Evolutionary conservation across 1,284 basidiomycete species (phyloP).

Genomic region (Amylostereum areolatum): DNA sequence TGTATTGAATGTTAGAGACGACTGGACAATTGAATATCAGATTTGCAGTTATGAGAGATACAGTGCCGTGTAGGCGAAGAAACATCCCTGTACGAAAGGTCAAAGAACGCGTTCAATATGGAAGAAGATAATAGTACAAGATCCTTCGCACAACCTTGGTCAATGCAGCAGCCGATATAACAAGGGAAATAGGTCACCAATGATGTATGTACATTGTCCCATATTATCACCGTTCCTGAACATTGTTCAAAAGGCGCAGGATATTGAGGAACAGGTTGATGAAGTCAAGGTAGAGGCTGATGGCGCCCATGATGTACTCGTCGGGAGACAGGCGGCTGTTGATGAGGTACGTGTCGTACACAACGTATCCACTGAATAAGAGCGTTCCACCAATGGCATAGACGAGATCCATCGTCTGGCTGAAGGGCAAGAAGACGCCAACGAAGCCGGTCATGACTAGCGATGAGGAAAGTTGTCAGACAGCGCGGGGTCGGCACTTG

Average conservation of each 20-base stretch:
- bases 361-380: constrained; percentile 79
- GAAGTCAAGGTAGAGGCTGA: constrained; percentile 85
- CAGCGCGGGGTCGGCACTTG: constrained; percentile 2
- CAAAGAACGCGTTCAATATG: too few relatives aligned
- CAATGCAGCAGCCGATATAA: too few relatives aligned
- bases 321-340: constrained; percentile 78
- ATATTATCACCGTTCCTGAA: constrained; percentile 31
- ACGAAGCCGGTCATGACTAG: constrained; percentile 73
- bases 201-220: not conserved
- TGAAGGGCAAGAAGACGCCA: constrained; percentile 77
- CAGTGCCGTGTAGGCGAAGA: too few relatives aligned
- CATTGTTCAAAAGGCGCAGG: constrained; percentile 62
- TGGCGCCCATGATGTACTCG: constrained; percentile 81
- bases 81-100: too few relatives aligned
- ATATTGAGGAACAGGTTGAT: constrained; percentile 80
- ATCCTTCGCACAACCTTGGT: too few relatives aligned
- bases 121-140: too few relatives aligned
- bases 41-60: too few relatives aligned
- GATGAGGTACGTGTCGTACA: constrained; percentile 85
- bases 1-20: too few relatives aligned
- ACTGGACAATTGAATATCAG: too few relatives aligned
- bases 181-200: too few relatives aligned
- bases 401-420: constrained; percentile 67
- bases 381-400: constrained; percentile 76
- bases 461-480: constrained; percentile 8